A percentile compares a stretch with the other conserved stretches of the same genome.
These are phyloP conservation scores for Smittium culicis DNA, from an alignment of 371 early-diverging fungal genomes.

Conservation along the genomic window DNA sequence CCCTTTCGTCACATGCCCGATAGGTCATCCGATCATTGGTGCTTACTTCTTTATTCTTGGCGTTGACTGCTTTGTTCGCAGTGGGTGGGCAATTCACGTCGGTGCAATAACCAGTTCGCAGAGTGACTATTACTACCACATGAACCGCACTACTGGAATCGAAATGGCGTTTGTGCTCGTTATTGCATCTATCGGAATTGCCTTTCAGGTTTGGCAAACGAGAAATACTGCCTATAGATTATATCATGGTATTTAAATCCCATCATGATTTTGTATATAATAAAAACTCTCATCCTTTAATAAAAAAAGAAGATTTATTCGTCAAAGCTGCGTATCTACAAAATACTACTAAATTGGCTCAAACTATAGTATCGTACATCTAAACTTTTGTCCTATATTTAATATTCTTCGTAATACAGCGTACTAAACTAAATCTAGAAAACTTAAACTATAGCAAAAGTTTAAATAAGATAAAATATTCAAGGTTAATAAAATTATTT, in stretches of 20 bases:
- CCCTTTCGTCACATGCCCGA: conserved; percentile 4
- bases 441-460: too few species aligned
- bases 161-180: conserved; percentile 8
- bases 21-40: conserved; percentile 4
- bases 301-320: too few species aligned
- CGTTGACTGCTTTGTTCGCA: conserved; percentile 12
- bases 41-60: conserved; percentile 10
- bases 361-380: too few species aligned
- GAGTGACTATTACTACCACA: conserved; percentile 11
- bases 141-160: neutral
- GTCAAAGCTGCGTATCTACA: too few species aligned
- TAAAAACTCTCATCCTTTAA: too few species aligned
- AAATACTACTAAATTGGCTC: too few species aligned
- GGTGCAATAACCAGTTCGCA: neutral
- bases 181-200: conserved; percentile 3
- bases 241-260: conserved; percentile 7
- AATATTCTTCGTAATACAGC: too few species aligned
- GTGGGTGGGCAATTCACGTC: conserved; percentile 9
- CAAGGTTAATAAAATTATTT: neutral
- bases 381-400: too few species aligned
- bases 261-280: too few species aligned
- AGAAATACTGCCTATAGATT: conserved; percentile 2
- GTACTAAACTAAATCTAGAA: too few species aligned
- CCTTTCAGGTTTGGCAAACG: conserved; percentile 10
- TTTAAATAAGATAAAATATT: too few species aligned